These are phyloP conservation scores for Epichloe sylvatica DNA, from an alignment of 2,329 filamentous ascomycete genomes.

Conservation along the genomic window DNA sequence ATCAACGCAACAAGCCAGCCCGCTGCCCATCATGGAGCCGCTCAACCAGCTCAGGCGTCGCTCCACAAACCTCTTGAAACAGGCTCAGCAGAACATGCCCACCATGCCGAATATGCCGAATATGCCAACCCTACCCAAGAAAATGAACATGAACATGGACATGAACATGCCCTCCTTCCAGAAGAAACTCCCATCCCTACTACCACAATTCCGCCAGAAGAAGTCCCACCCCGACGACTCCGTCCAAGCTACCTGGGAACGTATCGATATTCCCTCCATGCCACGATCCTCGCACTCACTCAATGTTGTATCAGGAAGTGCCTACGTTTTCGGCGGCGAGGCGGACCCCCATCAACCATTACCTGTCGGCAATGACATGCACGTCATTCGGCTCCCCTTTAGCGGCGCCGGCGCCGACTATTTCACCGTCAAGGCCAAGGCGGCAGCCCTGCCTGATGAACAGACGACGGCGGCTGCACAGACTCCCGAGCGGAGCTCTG, in stretches of 20 bases:
- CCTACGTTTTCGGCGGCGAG: conserved; percentile 69
- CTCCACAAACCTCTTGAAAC: conserved; percentile 38
- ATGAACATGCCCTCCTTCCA: conserved; percentile 4
- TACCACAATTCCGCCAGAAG: conserved; percentile 10
- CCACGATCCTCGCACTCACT: conserved; percentile 63
- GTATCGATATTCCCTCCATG: conserved; percentile 39
- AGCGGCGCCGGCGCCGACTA: conserved; percentile 46
- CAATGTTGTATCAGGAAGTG: conserved; percentile 40
- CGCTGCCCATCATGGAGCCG: conserved; percentile 32
- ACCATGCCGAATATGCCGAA: conserved; percentile 18
- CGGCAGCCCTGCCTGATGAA: conserved; percentile 16
- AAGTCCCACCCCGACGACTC: conserved; percentile 23
- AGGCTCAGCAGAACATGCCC: conserved; percentile 33
- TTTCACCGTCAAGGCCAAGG: conserved; percentile 37
- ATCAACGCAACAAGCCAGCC: background rate
- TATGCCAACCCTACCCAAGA: conserved; percentile 23
- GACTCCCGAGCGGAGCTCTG: background rate
- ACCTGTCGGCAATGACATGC: conserved; percentile 59
- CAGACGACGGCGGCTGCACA: conserved; percentile 6
- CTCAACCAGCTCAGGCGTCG: conserved; percentile 41
- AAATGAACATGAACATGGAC: conserved; percentile 4
- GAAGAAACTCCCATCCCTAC: background rate
- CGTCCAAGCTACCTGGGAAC: conserved; percentile 41
- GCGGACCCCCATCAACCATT: conserved; percentile 38
- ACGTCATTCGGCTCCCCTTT: conserved; percentile 47